Evolutionary conservation across 805 yeast species (phyloP).

Genomic region (Saccharomycopsis guyanensis): DNA sequence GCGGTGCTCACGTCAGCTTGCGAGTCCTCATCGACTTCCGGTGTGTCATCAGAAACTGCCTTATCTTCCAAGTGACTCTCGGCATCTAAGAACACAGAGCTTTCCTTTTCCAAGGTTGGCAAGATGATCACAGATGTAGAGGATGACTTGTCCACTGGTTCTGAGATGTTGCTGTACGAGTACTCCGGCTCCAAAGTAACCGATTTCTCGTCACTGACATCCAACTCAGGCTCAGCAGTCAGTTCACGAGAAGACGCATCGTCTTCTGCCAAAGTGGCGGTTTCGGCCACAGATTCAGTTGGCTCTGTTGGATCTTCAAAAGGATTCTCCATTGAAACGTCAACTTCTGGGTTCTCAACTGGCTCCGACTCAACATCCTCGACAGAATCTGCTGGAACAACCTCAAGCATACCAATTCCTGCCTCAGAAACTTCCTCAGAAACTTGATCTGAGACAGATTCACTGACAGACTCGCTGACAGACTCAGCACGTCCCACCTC

Average conservation of each 20-base stretch:
- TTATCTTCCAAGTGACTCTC: not conserved
- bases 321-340: no score
- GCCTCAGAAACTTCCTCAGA: not conserved
- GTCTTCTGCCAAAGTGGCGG: not conserved
- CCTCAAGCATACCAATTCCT: not conserved
- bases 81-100: constrained; percentile 6
- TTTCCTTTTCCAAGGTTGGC: constrained; percentile 13
- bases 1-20: not conserved
- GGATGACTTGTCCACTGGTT: constrained; percentile 3
- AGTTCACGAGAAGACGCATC: no score
- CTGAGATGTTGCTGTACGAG: no score
- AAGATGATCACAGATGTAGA: constrained; percentile 7
- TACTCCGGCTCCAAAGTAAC: no score
- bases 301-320: no score
- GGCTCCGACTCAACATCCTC: constrained; percentile 2
- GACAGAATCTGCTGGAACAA: not conserved
- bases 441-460: constrained; percentile 1
- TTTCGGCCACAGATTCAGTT: not conserved
- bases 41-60: not conserved
- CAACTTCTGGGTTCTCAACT: no score
- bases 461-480: not conserved
- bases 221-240: no score
- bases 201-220: no score
- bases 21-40: not conserved
- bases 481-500: not conserved